These are phyloP conservation scores for Dothidotthia symphoricarpi DNA, from an alignment of 2,329 filamentous ascomycete genomes.

Conservation along the genomic window DNA sequence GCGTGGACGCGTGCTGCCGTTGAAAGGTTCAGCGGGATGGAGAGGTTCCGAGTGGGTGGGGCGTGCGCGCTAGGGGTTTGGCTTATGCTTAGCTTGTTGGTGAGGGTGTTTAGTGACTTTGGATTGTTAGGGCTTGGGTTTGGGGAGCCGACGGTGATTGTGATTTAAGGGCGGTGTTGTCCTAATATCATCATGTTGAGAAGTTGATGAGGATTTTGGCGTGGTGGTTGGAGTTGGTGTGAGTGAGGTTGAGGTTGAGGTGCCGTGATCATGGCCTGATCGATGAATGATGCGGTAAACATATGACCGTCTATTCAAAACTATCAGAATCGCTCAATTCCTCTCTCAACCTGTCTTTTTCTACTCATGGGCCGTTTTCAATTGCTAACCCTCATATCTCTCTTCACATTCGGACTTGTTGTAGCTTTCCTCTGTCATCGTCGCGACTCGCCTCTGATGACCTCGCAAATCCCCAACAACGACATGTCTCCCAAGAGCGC, in stretches of 20 bases:
- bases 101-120: too few relatives aligned
- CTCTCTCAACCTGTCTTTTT: too few relatives aligned
- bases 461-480: conserved; percentile 3
- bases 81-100: too few relatives aligned
- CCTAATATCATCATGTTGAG: too few relatives aligned
- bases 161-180: too few relatives aligned
- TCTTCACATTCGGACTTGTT: conserved; percentile 1
- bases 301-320: too few relatives aligned
- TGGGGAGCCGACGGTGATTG: background rate
- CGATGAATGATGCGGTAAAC: background rate
- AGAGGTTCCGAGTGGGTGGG: conserved; percentile 5
- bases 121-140: too few relatives aligned
- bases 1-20: too few relatives aligned
- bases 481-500: conserved; percentile 36
- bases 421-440: conserved; percentile 7
- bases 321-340: too few relatives aligned
- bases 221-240: too few relatives aligned
- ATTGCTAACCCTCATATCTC: background rate
- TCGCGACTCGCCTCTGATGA: conserved; percentile 2
- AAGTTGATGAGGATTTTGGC: too few relatives aligned
- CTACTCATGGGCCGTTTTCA: conserved; percentile 3
- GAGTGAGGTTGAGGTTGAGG: too few relatives aligned
- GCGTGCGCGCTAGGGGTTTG: conserved; percentile 12
- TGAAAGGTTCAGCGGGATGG: conserved; percentile 25
- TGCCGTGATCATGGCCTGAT: background rate